phyloP scores from a whole-genome alignment of 1,139 yeast genomes.

The Yamadazyma conglobata region DNA sequence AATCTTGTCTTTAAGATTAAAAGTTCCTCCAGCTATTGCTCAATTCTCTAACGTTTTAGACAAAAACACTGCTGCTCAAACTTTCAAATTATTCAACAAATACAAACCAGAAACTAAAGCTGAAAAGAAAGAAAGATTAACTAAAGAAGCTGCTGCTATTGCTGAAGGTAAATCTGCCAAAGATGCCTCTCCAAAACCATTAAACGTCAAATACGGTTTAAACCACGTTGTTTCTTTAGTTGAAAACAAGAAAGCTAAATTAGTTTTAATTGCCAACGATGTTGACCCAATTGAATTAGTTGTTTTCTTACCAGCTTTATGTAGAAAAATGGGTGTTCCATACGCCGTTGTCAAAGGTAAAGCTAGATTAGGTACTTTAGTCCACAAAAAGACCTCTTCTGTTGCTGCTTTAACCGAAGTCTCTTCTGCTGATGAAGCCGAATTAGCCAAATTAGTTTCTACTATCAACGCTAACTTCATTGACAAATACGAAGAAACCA shows the following conservation, averaged over 20 bases:
- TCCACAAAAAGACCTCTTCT: constrained; percentile 94
- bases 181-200: constrained; percentile 95
- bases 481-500: constrained; percentile 89
- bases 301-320: constrained; percentile 93
- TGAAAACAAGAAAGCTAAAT: constrained; percentile 97
- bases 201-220: constrained; percentile 93
- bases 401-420: constrained; percentile 98
- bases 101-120: constrained; percentile 97
- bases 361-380: constrained; percentile 97
- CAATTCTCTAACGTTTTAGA: constrained; percentile 95
- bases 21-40: constrained; percentile 97
- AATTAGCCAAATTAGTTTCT: constrained; percentile 85
- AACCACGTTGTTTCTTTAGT: constrained; percentile 96
- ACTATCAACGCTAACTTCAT: constrained; percentile 89
- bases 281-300: constrained; percentile 99
- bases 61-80: constrained; percentile 97
- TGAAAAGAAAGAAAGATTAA: constrained; percentile 98
- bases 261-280: constrained; percentile 95
- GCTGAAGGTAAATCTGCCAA: constrained; percentile 96
- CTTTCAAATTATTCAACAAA: constrained; percentile 95
- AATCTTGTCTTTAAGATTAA: constrained; percentile 88
- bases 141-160: constrained; percentile 97
- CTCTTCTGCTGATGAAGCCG: constrained; percentile 88
- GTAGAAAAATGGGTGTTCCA: constrained; percentile 99
- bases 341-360: constrained; percentile 98